These are phyloP conservation scores for Didymella keratinophila DNA, from an alignment of 2,329 filamentous ascomycete genomes.

Conservation along the genomic window DNA sequence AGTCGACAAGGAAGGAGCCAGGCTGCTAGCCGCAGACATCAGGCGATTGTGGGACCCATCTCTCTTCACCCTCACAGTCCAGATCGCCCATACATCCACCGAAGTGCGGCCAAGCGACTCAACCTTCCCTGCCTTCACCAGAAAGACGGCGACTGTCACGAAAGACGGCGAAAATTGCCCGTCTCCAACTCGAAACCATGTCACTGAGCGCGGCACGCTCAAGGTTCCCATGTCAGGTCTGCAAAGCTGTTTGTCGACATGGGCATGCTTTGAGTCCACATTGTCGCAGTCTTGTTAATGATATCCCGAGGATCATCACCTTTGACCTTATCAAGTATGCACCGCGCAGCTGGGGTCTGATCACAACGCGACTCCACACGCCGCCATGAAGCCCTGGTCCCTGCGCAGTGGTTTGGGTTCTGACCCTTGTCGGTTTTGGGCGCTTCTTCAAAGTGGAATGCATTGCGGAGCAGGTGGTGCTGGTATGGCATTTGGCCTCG, in stretches of 20 bases:
- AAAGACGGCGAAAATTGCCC: conserved; percentile 1
- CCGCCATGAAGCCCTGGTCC: neutral
- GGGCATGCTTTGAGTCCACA: neutral
- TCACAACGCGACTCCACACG: neutral
- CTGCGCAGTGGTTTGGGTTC: conserved; percentile 15
- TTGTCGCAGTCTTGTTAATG: neutral
- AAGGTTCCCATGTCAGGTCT: neutral
- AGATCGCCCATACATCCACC: conserved; percentile 5
- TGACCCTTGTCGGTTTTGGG: conserved; percentile 3
- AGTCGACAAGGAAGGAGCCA: conserved; percentile 2
- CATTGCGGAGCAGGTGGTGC: neutral
- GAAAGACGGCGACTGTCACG: neutral
- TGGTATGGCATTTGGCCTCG: neutral
- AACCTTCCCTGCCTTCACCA: neutral
- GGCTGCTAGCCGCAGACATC: neutral
- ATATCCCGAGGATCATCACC: neutral
- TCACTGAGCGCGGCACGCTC: neutral
- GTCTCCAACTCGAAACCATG: neutral
- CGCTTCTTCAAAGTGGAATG: neutral
- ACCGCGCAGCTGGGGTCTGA: conserved; percentile 6
- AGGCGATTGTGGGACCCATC: neutral
- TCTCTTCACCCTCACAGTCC: conserved; percentile 8
- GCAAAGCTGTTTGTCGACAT: neutral
- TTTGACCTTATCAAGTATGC: conserved; percentile 8
- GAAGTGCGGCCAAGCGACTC: conserved; percentile 5